Base-by-base conservation (phyloP, 2,329 filamentous ascomycete species). In the Penicillium vulpinum region DNA sequence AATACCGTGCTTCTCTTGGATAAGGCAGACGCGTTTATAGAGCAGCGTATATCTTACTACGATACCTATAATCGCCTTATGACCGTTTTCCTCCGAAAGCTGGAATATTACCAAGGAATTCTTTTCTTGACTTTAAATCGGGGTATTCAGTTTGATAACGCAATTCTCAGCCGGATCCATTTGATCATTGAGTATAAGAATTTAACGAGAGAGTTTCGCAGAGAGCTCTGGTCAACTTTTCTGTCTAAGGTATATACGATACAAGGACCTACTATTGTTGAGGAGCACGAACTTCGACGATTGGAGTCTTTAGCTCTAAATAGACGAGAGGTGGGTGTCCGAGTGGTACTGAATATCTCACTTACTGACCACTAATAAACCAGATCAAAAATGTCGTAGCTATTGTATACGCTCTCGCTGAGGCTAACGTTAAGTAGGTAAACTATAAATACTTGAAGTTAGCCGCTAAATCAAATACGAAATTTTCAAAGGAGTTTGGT, bases 111-210 rank as follows among this genome's bases (percentile, higher is more conserved):
- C 54, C 36, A 67, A 31, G 75, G 75, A 24, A 68, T 77, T 16
- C 64, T 77, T 18, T 72, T 77, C 56, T 63, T 77, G 8, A 78
- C 73, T 3, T 74, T 70, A 2, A 77, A 77, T 51, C 68, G 71
- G 10, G 63, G 70, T 13, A 63, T 67, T 6, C 56, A 67, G 16
- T 72, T 77, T 60, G 73, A 78, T 56, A 66, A 72, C 28, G 71
- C 68, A 18, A 70, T 76, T 56, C 58, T 70, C 2, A 72, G 67
- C 18, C 62, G 70, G 11, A 72, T 75, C 18, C 67, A 75, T 59
- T 53, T 74, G 8, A 64, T 57, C n/a, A 49, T 75, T 3, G 59
- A 67, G 48, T 76, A 75, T 55, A 39, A 67, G 7, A 39, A 62
- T 31, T 64, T 77, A 10, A 67, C 54, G n/a, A 59, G 44, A 43